Percentiles rank a stretch among this genome's conserved stretches.
These are phyloP conservation scores for Boletellus emodensis DNA, from an alignment of 768 basidiomycete genomes.

Conservation along the genomic window DNA sequence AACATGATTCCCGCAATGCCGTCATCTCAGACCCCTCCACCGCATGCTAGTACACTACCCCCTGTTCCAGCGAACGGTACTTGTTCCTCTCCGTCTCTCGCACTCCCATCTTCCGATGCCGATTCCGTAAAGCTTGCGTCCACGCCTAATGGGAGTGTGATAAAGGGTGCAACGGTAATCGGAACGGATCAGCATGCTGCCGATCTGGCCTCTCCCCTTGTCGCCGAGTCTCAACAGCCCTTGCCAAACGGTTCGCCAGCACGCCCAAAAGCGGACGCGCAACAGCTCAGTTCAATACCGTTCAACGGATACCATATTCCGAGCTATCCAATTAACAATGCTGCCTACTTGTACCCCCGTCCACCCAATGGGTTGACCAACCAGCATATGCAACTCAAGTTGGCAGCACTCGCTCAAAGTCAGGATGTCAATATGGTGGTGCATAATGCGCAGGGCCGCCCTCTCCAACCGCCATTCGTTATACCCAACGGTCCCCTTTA, in stretches of 20 bases:
- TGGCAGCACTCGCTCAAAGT: constrained; percentile 46
- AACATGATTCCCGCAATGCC: constrained; percentile 30
- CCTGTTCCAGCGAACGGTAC: constrained; percentile 31
- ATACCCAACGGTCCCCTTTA: constrained; percentile 28
- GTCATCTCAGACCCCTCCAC: constrained; percentile 33
- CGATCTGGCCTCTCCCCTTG: constrained; percentile 11
- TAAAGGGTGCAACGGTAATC: constrained; percentile 31
- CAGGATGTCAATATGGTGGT: constrained; percentile 37
- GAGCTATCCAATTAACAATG: constrained; percentile 34
- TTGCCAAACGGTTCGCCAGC: constrained; percentile 33
- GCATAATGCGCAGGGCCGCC: constrained; percentile 33
- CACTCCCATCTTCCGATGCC: constrained; percentile 39
- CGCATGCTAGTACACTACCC: constrained; percentile 26
- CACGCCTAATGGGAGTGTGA: constrained; percentile 14
- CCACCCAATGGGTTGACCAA: constrained; percentile 42
- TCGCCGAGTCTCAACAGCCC: constrained; percentile 21
- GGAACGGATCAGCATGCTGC: constrained; percentile 22
- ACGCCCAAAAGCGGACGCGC: constrained; percentile 48
- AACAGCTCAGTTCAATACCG: constrained; percentile 38
- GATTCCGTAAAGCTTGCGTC: constrained; percentile 29
- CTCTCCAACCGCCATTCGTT: constrained; percentile 33
- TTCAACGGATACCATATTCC: constrained; percentile 49
- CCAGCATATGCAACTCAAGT: constrained; percentile 63
- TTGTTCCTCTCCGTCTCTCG: constrained; percentile 32
- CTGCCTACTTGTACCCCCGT: constrained; percentile 33